phyloP scores from a whole-genome alignment of 2,329 filamentous ascomycete species.

The Claviceps pazoutovae region DNA sequence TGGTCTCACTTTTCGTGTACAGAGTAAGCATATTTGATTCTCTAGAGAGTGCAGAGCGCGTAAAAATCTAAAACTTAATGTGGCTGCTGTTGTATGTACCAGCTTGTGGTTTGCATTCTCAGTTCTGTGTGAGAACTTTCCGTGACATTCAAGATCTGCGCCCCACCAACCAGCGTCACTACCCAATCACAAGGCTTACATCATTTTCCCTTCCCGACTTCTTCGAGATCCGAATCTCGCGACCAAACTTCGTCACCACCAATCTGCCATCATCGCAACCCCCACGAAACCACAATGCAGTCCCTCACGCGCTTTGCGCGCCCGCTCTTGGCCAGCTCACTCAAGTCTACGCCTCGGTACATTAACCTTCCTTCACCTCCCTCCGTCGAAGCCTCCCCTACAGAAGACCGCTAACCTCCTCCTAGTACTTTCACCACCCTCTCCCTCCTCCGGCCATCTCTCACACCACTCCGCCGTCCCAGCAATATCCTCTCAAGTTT shows the following conservation, averaged over 20 bases:
- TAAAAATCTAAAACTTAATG: not conserved
- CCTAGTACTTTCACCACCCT: constrained; percentile 35
- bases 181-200: not conserved
- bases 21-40: not conserved
- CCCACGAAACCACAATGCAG: constrained; percentile 9
- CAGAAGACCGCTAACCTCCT: not conserved
- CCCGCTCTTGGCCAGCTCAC: constrained; percentile 13
- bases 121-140: no score
- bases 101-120: no score
- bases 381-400: not conserved
- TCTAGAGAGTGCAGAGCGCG: not conserved
- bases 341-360: constrained; percentile 15
- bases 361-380: not conserved
- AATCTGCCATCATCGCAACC: not conserved
- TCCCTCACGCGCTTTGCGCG: constrained; percentile 19
- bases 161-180: not conserved
- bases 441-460: constrained; percentile 34
- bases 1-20: not conserved
- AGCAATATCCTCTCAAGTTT: constrained; percentile 16
- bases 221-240: not conserved
- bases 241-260: not conserved
- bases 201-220: not conserved
- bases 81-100: not conserved
- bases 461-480: constrained; percentile 21
- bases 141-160: no score